These are phyloP conservation scores for Pseudogymnoascus sp. DNA, from an alignment of 2,329 filamentous ascomycete genomes.

Conservation along the genomic window DNA sequence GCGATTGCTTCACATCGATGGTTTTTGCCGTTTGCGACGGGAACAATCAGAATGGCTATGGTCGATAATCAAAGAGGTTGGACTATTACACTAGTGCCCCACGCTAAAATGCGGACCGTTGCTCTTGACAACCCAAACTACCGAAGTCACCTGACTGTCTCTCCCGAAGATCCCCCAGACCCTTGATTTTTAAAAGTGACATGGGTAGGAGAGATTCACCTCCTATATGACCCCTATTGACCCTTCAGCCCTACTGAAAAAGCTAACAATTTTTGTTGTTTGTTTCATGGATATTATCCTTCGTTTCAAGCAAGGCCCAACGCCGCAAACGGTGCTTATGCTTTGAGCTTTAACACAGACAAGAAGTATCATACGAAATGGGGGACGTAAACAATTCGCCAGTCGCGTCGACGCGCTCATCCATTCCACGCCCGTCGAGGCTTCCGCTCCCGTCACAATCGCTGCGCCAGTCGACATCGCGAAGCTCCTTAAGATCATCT, in stretches of 20 bases:
- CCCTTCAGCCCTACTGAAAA: not conserved
- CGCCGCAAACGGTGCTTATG: conserved; percentile 2
- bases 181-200: not conserved
- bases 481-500: not conserved
- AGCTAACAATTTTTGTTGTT: not conserved
- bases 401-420: conserved; percentile 14
- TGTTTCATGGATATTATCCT: not conserved
- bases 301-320: not conserved
- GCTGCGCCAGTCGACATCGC: not conserved
- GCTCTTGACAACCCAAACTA: conserved; percentile 6
- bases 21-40: conserved; percentile 3
- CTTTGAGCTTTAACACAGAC: not conserved
- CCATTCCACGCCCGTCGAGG: conserved; percentile 43
- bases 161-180: not conserved
- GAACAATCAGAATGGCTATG: conserved; percentile 7
- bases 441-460: conserved; percentile 36
- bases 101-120: conserved; percentile 8
- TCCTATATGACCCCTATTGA: conserved; percentile 6
- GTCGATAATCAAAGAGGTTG: conserved; percentile 7
- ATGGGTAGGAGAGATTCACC: conserved; percentile 1
- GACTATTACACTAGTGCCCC: not conserved
- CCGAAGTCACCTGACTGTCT: not conserved
- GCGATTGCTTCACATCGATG: not conserved
- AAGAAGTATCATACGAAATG: conserved; percentile 12
- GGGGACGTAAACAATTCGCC: conserved; percentile 8